Conservation (phyloP, 1,139 yeast species). For the Yamadazyma jaroonii region DNA sequence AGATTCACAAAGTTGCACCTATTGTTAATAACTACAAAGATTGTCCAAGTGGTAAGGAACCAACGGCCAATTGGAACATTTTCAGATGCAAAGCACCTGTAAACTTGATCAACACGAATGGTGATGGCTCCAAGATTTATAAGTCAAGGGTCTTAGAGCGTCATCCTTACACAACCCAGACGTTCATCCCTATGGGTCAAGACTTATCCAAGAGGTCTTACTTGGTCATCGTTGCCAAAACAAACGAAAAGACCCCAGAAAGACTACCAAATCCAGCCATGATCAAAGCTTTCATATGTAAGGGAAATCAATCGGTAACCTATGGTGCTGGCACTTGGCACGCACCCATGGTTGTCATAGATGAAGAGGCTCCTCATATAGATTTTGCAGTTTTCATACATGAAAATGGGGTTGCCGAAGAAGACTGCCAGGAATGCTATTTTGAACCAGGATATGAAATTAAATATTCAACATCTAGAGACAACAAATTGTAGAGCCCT, state of each 20-base stretch:
- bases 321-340: constrained; percentile 76
- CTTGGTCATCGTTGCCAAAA: constrained; percentile 77
- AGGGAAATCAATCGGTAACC: constrained; percentile 85
- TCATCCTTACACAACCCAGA: constrained; percentile 89
- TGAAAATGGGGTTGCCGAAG: constrained; percentile 75
- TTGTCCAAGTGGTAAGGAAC: constrained; percentile 44
- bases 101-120: constrained; percentile 43
- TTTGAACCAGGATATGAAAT: constrained; percentile 58
- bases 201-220: constrained; percentile 49
- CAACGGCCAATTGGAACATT: constrained; percentile 74
- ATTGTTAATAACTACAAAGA: constrained; percentile 49
- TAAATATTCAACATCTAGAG: constrained; percentile 20
- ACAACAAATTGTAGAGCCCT: constrained; percentile 15
- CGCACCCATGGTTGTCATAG: constrained; percentile 88
- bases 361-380: constrained; percentile 45
- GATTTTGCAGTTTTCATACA: constrained; percentile 86
- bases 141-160: constrained; percentile 74
- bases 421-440: constrained; percentile 80
- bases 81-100: constrained; percentile 78
- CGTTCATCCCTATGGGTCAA: constrained; percentile 86
- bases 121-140: constrained; percentile 33
- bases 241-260: constrained; percentile 27
- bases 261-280: constrained; percentile 59
- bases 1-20: constrained; percentile 71
- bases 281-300: constrained; percentile 67